A percentile compares a stretch with the other conserved stretches of the same genome.
Conservation (phyloP, 2,329 filamentous ascomycete species). For the Chaetomium sp. region DNA sequence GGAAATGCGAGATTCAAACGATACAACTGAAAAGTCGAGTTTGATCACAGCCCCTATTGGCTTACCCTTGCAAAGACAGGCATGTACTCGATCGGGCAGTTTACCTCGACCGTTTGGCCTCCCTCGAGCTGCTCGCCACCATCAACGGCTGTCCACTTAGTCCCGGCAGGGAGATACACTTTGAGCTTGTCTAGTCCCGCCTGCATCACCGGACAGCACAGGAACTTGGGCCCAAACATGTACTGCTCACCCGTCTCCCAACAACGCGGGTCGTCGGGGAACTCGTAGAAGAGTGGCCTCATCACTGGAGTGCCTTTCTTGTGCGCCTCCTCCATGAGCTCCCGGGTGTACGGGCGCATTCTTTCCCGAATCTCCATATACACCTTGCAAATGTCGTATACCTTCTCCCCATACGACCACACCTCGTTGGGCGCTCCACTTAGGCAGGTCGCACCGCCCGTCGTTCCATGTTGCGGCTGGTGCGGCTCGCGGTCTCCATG, state of each 20-base stretch:
- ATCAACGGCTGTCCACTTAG: slow-evolving; percentile 11
- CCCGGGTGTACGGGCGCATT: slow-evolving; percentile 8
- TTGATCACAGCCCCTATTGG: neutral
- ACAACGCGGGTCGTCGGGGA: slow-evolving; percentile 9
- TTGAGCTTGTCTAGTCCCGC: slow-evolving; percentile 4
- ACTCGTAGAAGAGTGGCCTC: slow-evolving; percentile 20
- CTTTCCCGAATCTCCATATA: slow-evolving; percentile 15
- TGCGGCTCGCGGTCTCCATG: slow-evolving; percentile 20
- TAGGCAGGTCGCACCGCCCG: slow-evolving; percentile 14
- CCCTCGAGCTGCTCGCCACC: slow-evolving; percentile 1
- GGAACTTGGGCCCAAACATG: slow-evolving; percentile 18
- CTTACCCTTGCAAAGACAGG: slow-evolving; percentile 15
- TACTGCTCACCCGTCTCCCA: slow-evolving; percentile 20
- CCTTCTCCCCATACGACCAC: slow-evolving; percentile 17
- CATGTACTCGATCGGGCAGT: slow-evolving; percentile 20
- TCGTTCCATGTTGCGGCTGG: slow-evolving; percentile 18
- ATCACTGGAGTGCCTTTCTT: slow-evolving; percentile 13
- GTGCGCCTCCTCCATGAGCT: slow-evolving; percentile 18
- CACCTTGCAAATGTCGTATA: slow-evolving; percentile 18
- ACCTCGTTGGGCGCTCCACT: slow-evolving; percentile 18
- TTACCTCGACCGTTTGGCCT: slow-evolving; percentile 4
- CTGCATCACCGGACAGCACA: slow-evolving; percentile 17
- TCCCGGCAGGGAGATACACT: slow-evolving; percentile 14
- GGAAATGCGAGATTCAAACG: too few relatives aligned
- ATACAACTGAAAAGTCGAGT: neutral